Conservation (phyloP, 371 early-diverging fungal genomes). For the Rhizoclosmatium hyalinum region DNA sequence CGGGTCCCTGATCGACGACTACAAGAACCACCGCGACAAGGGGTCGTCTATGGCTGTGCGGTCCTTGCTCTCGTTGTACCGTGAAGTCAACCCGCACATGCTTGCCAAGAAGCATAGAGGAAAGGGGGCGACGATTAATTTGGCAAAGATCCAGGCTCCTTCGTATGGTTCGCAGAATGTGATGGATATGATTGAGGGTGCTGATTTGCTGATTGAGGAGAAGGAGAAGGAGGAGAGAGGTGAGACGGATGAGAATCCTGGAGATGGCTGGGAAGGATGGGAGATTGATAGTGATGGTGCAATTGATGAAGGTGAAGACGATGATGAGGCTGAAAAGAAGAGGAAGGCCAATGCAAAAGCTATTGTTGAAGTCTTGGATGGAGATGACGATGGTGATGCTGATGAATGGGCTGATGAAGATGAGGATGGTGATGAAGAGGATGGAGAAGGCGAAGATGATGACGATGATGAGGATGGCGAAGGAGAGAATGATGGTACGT, state of each 20-base stretch:
- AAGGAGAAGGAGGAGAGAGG: conserved; percentile 15
- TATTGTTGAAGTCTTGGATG: conserved; percentile 13
- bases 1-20: conserved; percentile 84
- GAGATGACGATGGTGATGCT: conserved; percentile 28
- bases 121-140: conserved; percentile 74
- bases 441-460: conserved; percentile 41
- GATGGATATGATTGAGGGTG: conserved; percentile 77
- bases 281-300: conserved; percentile 53
- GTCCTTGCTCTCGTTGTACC: conserved; percentile 84
- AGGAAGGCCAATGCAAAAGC: conserved; percentile 21
- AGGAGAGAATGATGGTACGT: conserved; percentile 36
- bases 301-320: conserved; percentile 29
- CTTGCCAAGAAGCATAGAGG: conserved; percentile 91
- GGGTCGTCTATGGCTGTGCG: conserved; percentile 84
- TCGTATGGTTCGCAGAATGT: conserved; percentile 76
- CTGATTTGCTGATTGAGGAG: conserved; percentile 55
- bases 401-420: conserved; percentile 32
- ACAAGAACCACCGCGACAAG: conserved; percentile 91
- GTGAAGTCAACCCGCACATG: conserved; percentile 93
- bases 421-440: conserved; percentile 39
- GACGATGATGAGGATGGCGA: conserved; percentile 46
- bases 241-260: conserved; percentile 37
- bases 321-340: background rate
- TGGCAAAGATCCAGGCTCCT: conserved; percentile 70
- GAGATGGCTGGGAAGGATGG: conserved; percentile 67